Conservation (phyloP, 306 rosid species). For the Begonia masoniana region DNA sequence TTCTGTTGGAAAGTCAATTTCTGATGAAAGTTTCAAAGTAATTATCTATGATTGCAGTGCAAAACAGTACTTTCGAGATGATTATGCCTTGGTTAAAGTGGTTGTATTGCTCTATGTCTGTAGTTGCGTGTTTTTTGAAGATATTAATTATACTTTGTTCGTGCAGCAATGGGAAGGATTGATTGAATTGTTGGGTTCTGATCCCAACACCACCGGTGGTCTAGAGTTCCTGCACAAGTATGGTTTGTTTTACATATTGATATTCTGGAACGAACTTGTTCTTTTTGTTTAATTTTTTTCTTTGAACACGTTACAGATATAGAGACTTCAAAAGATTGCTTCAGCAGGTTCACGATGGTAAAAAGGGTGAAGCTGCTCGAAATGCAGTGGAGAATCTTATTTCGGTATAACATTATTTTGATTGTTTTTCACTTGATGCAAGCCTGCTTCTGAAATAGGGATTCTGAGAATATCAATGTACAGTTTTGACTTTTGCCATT, state of each 20-base stretch:
- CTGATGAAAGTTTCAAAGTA: slow-evolving; percentile 91
- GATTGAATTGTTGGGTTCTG: slow-evolving; percentile 86
- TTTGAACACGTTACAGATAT: slow-evolving; percentile 36
- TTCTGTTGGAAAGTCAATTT: slow-evolving; percentile 84
- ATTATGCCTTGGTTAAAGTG: background rate
- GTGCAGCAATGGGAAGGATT: slow-evolving; percentile 94
- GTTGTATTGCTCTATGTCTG: background rate
- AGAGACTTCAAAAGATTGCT: slow-evolving; percentile 88
- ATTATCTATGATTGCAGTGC: background rate
- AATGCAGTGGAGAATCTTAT: slow-evolving; percentile 69
- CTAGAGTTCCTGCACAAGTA: slow-evolving; percentile 92
- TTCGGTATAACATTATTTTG: slow-evolving; percentile 29
- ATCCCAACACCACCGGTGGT: slow-evolving; percentile 79
- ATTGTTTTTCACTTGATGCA: background rate
- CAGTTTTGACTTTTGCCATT: background rate
- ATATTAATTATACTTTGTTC: slow-evolving; percentile 3
- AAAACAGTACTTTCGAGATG: background rate
- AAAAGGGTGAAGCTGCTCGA: slow-evolving; percentile 50
- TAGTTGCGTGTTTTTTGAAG: background rate
- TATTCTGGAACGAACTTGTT: no score
- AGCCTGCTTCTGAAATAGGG: background rate
- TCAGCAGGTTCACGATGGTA: slow-evolving; percentile 47
- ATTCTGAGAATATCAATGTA: background rate
- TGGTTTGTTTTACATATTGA: slow-evolving; percentile 2
- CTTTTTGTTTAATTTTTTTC: no score